Evolutionary conservation across 164 flowering plant species (phyloP).

Genomic region (Vitis vinifera): ASM3070453v1 NC_081809.1:2455001-2455500

Average conservation of each 20-base stretch:
- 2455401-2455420: constrained; percentile 85
- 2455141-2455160: constrained; percentile 84
- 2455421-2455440: constrained; percentile 83
- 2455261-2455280: constrained; percentile 21
- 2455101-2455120: constrained; percentile 98
- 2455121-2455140: constrained; percentile 99
- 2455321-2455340: neutral
- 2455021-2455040: neutral
- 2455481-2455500: constrained; percentile 90
- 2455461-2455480: constrained; percentile 81
- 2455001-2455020: neutral
- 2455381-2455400: constrained; percentile 73
- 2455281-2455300: neutral
- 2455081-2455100: constrained; percentile 61
- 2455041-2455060: neutral
- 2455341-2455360: constrained; percentile 75
- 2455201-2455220: constrained; percentile 90
- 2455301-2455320: neutral
- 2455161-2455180: constrained; percentile 93
- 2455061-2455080: neutral
- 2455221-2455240: constrained; percentile 79
- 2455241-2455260: constrained; percentile 97
- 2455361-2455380: constrained; percentile 83
- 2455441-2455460: constrained; percentile 75
- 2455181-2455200: constrained; percentile 94